Evolutionary conservation across 176 grass and related monocot genomes (phyloP).

Genomic region (Ampelocalamus luodianensis): DNA sequence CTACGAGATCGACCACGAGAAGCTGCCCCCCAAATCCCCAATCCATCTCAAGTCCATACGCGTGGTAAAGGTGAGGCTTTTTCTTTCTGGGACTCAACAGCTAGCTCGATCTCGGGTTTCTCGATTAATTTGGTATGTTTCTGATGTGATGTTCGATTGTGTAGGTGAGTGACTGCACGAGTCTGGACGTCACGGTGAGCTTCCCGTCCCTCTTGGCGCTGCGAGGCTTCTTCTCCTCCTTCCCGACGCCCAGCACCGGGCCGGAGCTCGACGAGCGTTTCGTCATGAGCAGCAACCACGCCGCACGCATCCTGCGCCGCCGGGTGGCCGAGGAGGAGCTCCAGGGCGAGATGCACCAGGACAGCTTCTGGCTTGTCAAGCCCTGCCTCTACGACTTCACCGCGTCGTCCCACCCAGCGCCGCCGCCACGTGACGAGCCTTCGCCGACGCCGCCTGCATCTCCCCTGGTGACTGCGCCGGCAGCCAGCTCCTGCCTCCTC

Average conservation of each 20-base stretch:
- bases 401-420: background rate
- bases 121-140: conserved; percentile 25
- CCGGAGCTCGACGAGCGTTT: conserved; percentile 87
- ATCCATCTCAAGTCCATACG: conserved; percentile 77
- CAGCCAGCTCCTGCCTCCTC: conserved; percentile 50
- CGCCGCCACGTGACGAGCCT: background rate
- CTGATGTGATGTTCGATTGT: conserved; percentile 6
- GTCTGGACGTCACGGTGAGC: conserved; percentile 69
- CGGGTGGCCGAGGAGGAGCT: conserved; percentile 48
- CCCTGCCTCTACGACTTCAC: conserved; percentile 48
- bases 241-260: conserved; percentile 30
- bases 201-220: conserved; percentile 67
- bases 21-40: conserved; percentile 74
- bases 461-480: background rate
- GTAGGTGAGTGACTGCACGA: conserved; percentile 64
- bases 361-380: conserved; percentile 78
- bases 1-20: conserved; percentile 83
- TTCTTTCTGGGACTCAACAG: conserved; percentile 10
- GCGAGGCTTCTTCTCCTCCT: conserved; percentile 67
- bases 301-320: conserved; percentile 63
- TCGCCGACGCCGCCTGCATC: background rate
- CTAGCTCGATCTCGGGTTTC: conserved; percentile 1
- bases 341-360: conserved; percentile 49
- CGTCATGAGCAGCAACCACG: conserved; percentile 84
- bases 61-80: conserved; percentile 62